These are phyloP conservation scores for Naganishia vaughanmartiniae DNA, from an alignment of 768 basidiomycete genomes.

Conservation along the genomic window DNA sequence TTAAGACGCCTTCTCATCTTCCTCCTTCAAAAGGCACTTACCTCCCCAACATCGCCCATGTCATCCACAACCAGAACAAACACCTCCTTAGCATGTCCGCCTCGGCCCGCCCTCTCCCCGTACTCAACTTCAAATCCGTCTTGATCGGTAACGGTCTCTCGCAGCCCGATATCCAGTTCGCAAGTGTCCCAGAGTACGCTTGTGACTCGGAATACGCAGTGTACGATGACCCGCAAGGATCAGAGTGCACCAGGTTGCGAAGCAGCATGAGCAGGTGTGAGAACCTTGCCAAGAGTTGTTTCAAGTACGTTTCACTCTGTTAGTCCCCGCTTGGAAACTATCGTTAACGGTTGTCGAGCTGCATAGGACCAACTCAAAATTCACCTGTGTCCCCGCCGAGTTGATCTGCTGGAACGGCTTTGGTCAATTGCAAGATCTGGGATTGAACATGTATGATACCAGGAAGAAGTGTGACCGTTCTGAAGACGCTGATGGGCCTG, in stretches of 20 bases:
- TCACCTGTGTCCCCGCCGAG: conserved; percentile 63
- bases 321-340: too few relatives aligned
- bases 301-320: conserved; percentile 37
- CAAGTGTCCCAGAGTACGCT: conserved; percentile 65
- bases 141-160: conserved; percentile 71
- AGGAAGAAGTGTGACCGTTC: conserved; percentile 63
- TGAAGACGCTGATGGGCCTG: conserved; percentile 60
- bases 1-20: not conserved
- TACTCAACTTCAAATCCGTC: conserved; percentile 78
- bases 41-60: conserved; percentile 73
- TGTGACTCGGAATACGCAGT: conserved; percentile 61
- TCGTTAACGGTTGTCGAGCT: not conserved
- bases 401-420: conserved; percentile 66
- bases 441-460: conserved; percentile 80
- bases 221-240: conserved; percentile 64
- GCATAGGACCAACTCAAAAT: conserved; percentile 40
- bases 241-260: conserved; percentile 65
- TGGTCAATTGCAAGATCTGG: conserved; percentile 43
- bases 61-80: conserved; percentile 76
- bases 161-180: conserved; percentile 77
- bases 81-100: conserved; percentile 50
- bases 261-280: conserved; percentile 72
- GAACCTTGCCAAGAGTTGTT: conserved; percentile 66
- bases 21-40: conserved; percentile 57
- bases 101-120: conserved; percentile 49